Evolutionary conservation across 768 basidiomycete species (phyloP).

Genomic region (Cantharellus anzutake): DNA sequence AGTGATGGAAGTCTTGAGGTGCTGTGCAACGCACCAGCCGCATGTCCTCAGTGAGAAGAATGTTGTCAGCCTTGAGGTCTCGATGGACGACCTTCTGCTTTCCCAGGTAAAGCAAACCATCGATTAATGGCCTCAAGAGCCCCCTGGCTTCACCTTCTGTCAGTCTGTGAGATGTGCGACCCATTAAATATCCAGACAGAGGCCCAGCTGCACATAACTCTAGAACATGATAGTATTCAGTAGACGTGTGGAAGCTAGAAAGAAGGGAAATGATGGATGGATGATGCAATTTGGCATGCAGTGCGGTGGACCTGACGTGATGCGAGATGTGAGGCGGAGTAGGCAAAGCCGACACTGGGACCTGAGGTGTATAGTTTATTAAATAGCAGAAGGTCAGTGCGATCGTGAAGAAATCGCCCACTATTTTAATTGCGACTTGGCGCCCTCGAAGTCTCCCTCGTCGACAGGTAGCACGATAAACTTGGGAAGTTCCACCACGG

Average conservation of each 20-base stretch:
- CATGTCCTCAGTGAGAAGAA: slow-evolving; percentile 23
- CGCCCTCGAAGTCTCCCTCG: slow-evolving; percentile 27
- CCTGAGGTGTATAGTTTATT: neutral
- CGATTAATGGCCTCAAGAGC: slow-evolving; percentile 22
- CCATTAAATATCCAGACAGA: slow-evolving; percentile 17
- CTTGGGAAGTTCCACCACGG: slow-evolving; percentile 13
- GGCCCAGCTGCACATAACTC: slow-evolving; percentile 28
- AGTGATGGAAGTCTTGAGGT: neutral
- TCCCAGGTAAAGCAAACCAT: slow-evolving; percentile 26
- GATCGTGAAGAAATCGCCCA: slow-evolving; percentile 9
- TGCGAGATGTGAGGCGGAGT: neutral
- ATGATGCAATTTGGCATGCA: slow-evolving; percentile 29
- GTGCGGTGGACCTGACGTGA: slow-evolving; percentile 9
- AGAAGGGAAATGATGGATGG: slow-evolving; percentile 30
- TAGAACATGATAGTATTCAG: slow-evolving; percentile 22
- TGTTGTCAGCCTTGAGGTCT: slow-evolving; percentile 22
- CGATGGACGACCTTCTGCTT: slow-evolving; percentile 27
- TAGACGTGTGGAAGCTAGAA: slow-evolving; percentile 20
- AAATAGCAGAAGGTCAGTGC: neutral
- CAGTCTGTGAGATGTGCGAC: slow-evolving; percentile 13
- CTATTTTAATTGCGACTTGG: slow-evolving; percentile 27
- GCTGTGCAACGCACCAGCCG: slow-evolving; percentile 20
- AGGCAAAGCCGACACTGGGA: neutral
- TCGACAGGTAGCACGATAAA: slow-evolving; percentile 26
- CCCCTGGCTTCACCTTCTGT: slow-evolving; percentile 22